Evolutionary conservation across 2,329 filamentous ascomycete genomes (phyloP), one percentile per base, ranked within the genome.

Genomic region (Scytalidium lignicola): DNA sequence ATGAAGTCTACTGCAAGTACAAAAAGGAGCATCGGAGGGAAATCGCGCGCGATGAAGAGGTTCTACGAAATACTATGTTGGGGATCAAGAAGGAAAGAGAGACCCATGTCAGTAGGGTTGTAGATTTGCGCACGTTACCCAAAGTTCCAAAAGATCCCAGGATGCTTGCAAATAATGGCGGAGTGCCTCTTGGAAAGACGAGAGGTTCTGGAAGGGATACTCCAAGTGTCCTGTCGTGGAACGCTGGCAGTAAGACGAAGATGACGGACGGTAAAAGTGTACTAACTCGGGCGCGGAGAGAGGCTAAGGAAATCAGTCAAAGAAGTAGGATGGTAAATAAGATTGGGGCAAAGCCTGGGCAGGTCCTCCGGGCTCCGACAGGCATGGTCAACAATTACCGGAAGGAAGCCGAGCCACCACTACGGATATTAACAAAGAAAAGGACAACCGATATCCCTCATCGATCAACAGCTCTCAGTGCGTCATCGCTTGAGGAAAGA

Each of bases 1-100:
- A 85, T 63, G 82, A 85, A 48, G 75, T 95, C 13, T 96, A 95
- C 70, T 72, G 76, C 55, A 81, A 82, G 54, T 84, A 91, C 62
- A 76, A 80, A 55, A 73, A 72, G 40, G 73, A 84, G 53, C 77
- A 82, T 32, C 71, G 79, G 28, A 69, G 74, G 46, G 74, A 79
- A 46, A 74, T 85, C 7, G 72, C 74, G 3, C 71, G 73, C 19
- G 83, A 85, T 55, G 76, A 80, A 50, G 75, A 74, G 51, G 73
- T 72, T 47, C 71, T 90, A 5, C 47, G 56, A 49, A 78, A 73
- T 58, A 73, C 72, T 43, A 76, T 78, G 40, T 69, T 86, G 42
- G 78, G 74, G 13, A 73, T 86, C 53, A 74, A 77, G 58, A 70
- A 79, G 50, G 71, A 80, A 52, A 80, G 80, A 55, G 74, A 76